Base-by-base conservation (phyloP, 192 early-diverging fungal genomes). In the Backusella australiensis region DNA sequence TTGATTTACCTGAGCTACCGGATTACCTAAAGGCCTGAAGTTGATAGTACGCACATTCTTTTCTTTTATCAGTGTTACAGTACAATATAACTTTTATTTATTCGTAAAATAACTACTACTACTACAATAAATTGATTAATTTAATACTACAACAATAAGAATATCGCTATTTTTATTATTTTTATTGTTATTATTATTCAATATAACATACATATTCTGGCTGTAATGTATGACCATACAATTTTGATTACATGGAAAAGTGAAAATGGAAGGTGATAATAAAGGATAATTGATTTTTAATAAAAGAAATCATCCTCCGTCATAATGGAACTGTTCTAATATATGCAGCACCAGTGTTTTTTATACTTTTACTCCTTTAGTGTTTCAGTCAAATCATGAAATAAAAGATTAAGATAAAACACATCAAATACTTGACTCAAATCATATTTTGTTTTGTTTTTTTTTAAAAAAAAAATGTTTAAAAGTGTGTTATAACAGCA, bases 31-130 rank as follows among this genome's bases (percentile, higher is more conserved):
- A 49, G 12, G 23, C 56, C 56, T 63, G 56, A 63, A 29, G 5
- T 63, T 29, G 56, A 63, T 63, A 63, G 56, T 3, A 12, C 14
- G 56, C 56, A 63, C 56, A 63, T 63, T 63, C 11, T 63, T 63
- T 63, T 63, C 56, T 9, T 14, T 63, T 29, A 63, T 63, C 56
- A 63, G 56, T 63, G 56, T 63, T 29, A 63, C 56, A 63, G 56
- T 63, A 63, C 11, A 63, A 63, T 26, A 63, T 29, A 63, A 63
- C 19, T 21, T 21, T 21, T 56, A 49, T 49, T 49, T 49, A 49
- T 49, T 49, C 42, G 15, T 44, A 44, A 44, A 17, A 44, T 44
- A 44, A 17, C 4, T 12, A 44, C 42, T 44, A 17, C 15, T 44
- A 44, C 42, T 44, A 44, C 42, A 44, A 32, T 32, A 32, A 44